Evolutionary conservation across 2,329 filamentous ascomycete species (phyloP).

Genomic region (Calonectria henricotiae): DNA sequence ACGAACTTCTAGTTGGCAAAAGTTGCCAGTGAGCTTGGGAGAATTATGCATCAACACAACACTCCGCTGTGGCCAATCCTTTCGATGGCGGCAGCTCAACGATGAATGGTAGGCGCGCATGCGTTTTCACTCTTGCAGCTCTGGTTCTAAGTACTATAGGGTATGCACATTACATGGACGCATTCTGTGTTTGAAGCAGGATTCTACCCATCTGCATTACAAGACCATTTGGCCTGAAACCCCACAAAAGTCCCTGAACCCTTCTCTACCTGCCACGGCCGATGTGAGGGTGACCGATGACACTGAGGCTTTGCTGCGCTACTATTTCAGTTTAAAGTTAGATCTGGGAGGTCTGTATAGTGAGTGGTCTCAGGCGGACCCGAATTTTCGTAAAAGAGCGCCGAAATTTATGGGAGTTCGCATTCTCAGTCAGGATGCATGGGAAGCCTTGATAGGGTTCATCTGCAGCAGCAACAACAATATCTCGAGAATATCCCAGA

Average conservation of each 20-base stretch:
- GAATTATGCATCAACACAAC: conserved; percentile 97
- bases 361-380: conserved; percentile 88
- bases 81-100: conserved; percentile 90
- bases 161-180: conserved; percentile 89
- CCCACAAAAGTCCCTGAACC: conserved; percentile 35
- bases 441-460: conserved; percentile 94
- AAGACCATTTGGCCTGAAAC: conserved; percentile 75
- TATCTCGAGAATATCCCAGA: conserved; percentile 93
- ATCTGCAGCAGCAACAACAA: conserved; percentile 99
- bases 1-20: conserved; percentile 85
- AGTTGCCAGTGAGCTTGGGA: conserved; percentile 84
- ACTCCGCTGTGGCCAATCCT: conserved; percentile 94
- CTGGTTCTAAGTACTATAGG: conserved; percentile 61
- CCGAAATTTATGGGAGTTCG: conserved; percentile 91
- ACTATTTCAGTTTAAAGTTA: conserved; percentile 91
- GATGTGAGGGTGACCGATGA: conserved; percentile 69
- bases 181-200: conserved; percentile 88
- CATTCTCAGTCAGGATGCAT: conserved; percentile 94
- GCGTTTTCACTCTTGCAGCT: background rate
- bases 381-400: conserved; percentile 91
- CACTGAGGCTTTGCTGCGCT: conserved; percentile 80
- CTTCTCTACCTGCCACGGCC: conserved; percentile 29
- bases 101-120: conserved; percentile 80
- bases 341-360: conserved; percentile 84
- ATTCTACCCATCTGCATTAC: conserved; percentile 85